These are phyloP conservation scores for Narthecium ossifragum DNA, from an alignment of 106 monocot species.

Conservation along the genomic window DNA sequence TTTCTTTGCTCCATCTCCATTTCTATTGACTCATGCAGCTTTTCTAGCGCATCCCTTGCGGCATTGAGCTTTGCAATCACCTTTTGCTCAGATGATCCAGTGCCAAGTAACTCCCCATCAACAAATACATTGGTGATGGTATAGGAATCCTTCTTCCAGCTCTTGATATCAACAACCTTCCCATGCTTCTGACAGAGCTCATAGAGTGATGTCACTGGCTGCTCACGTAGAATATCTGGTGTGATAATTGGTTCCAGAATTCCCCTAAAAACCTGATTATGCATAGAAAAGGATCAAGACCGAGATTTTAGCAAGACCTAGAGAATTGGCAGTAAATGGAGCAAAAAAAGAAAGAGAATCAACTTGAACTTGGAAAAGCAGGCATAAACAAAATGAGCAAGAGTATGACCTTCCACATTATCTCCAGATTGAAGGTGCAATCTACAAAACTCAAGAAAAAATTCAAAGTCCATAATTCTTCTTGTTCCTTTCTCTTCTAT, in stretches of 20 bases:
- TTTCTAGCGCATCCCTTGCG: not conserved
- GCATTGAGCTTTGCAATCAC: slow-evolving; percentile 6
- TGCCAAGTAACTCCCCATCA: not conserved
- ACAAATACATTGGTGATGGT: slow-evolving; percentile 2
- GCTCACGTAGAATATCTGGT: not conserved
- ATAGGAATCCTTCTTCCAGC: not conserved
- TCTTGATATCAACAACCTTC: not conserved
- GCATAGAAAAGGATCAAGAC: not conserved
- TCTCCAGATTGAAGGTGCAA: slow-evolving; percentile 39
- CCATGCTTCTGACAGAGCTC: not conserved
- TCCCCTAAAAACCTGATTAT: slow-evolving; percentile 1
- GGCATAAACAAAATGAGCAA: no score
- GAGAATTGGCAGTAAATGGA: no score
- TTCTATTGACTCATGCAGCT: not conserved
- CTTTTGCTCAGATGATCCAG: not conserved
- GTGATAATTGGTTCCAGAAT: slow-evolving; percentile 1
- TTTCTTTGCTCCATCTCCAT: not conserved
- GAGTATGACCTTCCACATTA: slow-evolving; percentile 37
- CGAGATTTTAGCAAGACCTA: no score
- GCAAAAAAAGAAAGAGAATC: not conserved
- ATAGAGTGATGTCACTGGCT: not conserved
- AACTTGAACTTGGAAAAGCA: not conserved
- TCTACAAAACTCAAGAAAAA: no score
- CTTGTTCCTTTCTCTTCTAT: no score
- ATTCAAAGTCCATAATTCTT: no score